Evolutionary conservation across 495 filamentous ascomycete species (phyloP), one percentile per base, ranked within the genome.

Genomic region (Halenospora varia): DNA sequence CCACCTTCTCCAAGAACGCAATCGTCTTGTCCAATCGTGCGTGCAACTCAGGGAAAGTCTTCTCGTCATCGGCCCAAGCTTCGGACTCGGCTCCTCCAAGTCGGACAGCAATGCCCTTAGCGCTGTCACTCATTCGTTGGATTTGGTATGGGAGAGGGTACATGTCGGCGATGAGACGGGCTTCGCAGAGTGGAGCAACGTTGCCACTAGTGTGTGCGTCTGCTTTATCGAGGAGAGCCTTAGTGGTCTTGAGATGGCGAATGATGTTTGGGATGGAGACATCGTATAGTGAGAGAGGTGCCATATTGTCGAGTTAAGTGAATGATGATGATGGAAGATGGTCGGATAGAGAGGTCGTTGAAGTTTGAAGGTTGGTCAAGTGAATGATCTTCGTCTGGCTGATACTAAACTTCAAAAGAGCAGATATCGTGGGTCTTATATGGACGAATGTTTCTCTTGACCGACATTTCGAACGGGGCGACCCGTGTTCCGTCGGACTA

Each of bases 81-180:
- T 62, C 60, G 15, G 66, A 53, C 25, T 71, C 66, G 48, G 57
- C 25, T 11, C 58, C 61, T 2, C 59, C 66, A 4, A 71, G 42
- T 35, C 75, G 71, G 4, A 66, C 64, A 25, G 66, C 55, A 26
- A 60, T 18, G 51, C 64, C 60, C 41, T 71, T 69, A 59, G 67
- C 60, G 2, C 61, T 65, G 58, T 70, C 65, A 47, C 59, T 62
- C 51, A 64, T 57, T 15, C 55, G 48, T 25, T 71, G 66, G 67
- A 80, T 64, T 59, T 79, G 77, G 65, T 67, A 79, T 39, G 68
- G 25, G 13, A 79, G 56, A 4, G 68, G 59, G 23, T 66, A 57
- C 77, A 78, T 78, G 68, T 75, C 74, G 0, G 52, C 63, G 51
- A 65, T 62, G 41, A 71, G 56, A 10, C 59, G 52, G 20, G 51